phyloP scores from a whole-genome alignment of 345 rosid genomes.

The Brassica nigra region DNA sequence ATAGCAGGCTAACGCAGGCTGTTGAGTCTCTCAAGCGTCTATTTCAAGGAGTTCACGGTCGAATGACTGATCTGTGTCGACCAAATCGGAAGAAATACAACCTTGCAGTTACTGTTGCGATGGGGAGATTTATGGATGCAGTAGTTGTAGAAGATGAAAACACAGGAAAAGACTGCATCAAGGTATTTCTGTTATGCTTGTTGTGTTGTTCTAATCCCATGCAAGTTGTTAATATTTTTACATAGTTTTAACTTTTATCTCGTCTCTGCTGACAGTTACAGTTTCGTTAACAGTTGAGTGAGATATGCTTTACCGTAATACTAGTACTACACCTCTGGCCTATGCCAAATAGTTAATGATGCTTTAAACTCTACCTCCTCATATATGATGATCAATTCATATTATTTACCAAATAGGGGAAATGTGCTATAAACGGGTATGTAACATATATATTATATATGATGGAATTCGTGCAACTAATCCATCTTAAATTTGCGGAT shows the following conservation, averaged over 20 bases:
- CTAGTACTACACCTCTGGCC: slow-evolving; percentile 12
- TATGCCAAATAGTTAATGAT: slow-evolving; percentile 19
- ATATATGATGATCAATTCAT: slow-evolving; percentile 11
- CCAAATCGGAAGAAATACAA: slow-evolving; percentile 91
- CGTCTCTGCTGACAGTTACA: slow-evolving; percentile 5
- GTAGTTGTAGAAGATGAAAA: slow-evolving; percentile 95
- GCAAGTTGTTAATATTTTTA: slow-evolving; percentile 15
- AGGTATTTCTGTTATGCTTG: slow-evolving; percentile 52
- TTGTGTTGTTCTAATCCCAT: slow-evolving; percentile 29
- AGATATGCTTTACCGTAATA: slow-evolving; percentile 16
- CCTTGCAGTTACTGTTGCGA: slow-evolving; percentile 96
- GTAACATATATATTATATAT: slow-evolving; percentile 26
- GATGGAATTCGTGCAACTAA: slow-evolving; percentile 18
- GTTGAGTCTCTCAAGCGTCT: slow-evolving; percentile 90
- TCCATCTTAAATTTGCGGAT: slow-evolving; percentile 2
- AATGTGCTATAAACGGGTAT: slow-evolving; percentile 1
- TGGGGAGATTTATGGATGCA: slow-evolving; percentile 99
- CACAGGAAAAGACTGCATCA: slow-evolving; percentile 97
- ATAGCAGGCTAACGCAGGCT: slow-evolving; percentile 82
- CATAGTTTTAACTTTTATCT: neutral
- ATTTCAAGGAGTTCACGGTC: slow-evolving; percentile 96
- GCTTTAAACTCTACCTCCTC: slow-evolving; percentile 17
- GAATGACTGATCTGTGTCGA: slow-evolving; percentile 94
- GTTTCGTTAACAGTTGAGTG: slow-evolving; percentile 2
- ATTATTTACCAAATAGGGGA: slow-evolving; percentile 6